A percentile compares a stretch with the other conserved stretches of the same genome.
Evolutionary conservation across 176 grass and related monocot species (phyloP).

Genomic region (Aegilops tauschii): DNA sequence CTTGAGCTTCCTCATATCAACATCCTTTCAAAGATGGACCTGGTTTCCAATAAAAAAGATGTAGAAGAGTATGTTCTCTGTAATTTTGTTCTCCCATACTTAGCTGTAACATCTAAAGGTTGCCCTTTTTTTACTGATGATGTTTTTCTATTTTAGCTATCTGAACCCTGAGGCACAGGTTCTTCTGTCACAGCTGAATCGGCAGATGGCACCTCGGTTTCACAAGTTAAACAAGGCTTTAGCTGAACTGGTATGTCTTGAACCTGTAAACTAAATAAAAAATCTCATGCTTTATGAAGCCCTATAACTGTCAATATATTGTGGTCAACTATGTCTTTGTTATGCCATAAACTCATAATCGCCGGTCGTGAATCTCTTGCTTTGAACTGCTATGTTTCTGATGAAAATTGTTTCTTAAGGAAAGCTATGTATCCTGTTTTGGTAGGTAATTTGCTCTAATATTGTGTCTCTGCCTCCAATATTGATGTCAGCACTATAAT

Average conservation of each 20-base stretch:
- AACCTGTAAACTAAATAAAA: not conserved
- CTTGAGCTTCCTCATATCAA: slow-evolving; percentile 98
- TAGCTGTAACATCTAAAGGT: not conserved
- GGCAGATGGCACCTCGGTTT: slow-evolving; percentile 89
- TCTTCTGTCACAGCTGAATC: slow-evolving; percentile 91
- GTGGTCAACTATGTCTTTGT: not conserved
- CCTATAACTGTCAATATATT: not conserved
- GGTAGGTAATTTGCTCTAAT: not conserved
- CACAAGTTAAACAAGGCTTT: slow-evolving; percentile 82
- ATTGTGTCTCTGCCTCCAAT: not conserved
- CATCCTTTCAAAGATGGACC: slow-evolving; percentile 98
- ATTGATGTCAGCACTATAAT: slow-evolving; percentile 24
- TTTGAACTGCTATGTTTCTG: not conserved
- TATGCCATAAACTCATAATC: not conserved
- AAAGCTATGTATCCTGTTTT: not conserved
- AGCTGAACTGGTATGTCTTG: slow-evolving; percentile 68
- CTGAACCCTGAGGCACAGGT: slow-evolving; percentile 71
- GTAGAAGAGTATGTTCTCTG: slow-evolving; percentile 68
- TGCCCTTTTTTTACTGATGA: not conserved
- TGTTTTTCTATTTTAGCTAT: slow-evolving; percentile 54
- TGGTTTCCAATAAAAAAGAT: slow-evolving; percentile 86
- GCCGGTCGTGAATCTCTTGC: not conserved
- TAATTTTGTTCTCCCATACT: not conserved
- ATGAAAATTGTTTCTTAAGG: not conserved
- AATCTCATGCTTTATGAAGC: not conserved